Base-by-base conservation (phyloP, 1,139 yeast species). In the Suhomyces yuchorum region DNA sequence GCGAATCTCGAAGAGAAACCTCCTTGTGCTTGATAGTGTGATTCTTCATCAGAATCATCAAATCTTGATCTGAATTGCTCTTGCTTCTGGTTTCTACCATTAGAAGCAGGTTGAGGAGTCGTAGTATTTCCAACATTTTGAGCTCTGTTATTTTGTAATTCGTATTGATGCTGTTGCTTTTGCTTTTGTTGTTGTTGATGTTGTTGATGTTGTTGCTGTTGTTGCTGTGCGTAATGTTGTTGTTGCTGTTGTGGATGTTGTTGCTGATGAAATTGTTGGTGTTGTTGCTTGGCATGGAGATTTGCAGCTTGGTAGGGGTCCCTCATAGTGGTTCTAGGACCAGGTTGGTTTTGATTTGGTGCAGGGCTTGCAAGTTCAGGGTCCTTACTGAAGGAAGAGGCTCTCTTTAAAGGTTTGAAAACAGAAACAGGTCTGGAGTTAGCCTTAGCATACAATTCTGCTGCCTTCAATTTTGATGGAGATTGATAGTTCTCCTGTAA, bases 381-480 rank as follows among this genome's bases (percentile, higher is more conserved):
- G 11, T 56, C 60, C 57, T 77, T 81, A 47, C 76, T 80, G 58
- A 79, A 84, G 20, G 88, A 82, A 0, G 90, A 82, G 47, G 73
- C 74, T 51, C 78, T 74, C 38, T 64, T 60, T 18, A 64, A 54
- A 2, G 77, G 75, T 37, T 71, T 63, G 65, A 78, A 63, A 14
- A 66, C 65, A 9, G 78, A 73, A 18, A 63, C 51, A 24, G 78
- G 76, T 56, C 80, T 68, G 14, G 68, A 50, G 44, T 75, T 72
- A 0, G 83, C 84, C 52, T 70, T 76, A 15, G 80, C 73, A 49
- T 79, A 80, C 42, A 79, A 70, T 47, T 78, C 80, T 6, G 75
- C 77, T 1, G 81, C 81, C 54, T 67, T 70, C 14, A 61, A 52
- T 49, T 77, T 76, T 0, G 80, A 71, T 18, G 77, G 78, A 4